Evolutionary conservation across 495 filamentous ascomycete species (phyloP).

Genomic region (Aspergillus saccharolyticus): DNA sequence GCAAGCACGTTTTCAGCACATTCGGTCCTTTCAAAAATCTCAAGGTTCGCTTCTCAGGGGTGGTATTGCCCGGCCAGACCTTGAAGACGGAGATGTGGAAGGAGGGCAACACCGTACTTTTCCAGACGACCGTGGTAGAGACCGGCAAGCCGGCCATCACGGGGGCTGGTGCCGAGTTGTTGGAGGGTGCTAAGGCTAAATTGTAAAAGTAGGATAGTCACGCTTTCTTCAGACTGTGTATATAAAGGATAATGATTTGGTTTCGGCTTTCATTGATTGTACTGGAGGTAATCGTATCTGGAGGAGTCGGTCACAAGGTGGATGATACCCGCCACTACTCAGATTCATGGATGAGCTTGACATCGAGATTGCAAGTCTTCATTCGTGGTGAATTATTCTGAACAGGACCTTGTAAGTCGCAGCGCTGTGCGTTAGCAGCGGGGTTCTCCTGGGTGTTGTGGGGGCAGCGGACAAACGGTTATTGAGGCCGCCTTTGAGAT

Average conservation of each 20-base stretch:
- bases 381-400: too few relatives aligned
- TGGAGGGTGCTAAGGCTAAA: slow-evolving; percentile 55
- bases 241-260: slow-evolving; percentile 10
- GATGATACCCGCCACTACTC: too few relatives aligned
- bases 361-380: too few relatives aligned
- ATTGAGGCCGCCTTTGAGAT: too few relatives aligned
- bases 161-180: slow-evolving; percentile 80
- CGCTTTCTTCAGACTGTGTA: slow-evolving; percentile 20
- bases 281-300: too few relatives aligned
- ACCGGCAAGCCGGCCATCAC: slow-evolving; percentile 91
- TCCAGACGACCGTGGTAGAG: slow-evolving; percentile 92
- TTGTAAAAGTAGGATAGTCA: slow-evolving; percentile 41
- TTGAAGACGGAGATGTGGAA: slow-evolving; percentile 98
- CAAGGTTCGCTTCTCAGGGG: slow-evolving; percentile 93
- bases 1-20: slow-evolving; percentile 80
- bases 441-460: too few relatives aligned
- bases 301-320: too few relatives aligned
- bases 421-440: too few relatives aligned
- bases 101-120: slow-evolving; percentile 80
- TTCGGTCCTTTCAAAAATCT: slow-evolving; percentile 87
- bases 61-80: slow-evolving; percentile 89
- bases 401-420: too few relatives aligned
- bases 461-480: too few relatives aligned
- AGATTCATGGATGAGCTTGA: too few relatives aligned
- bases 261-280: too few relatives aligned